Base-by-base conservation (phyloP, 2,329 filamentous ascomycete genomes). In the Aspergillus oerlinghausenensis region DNA sequence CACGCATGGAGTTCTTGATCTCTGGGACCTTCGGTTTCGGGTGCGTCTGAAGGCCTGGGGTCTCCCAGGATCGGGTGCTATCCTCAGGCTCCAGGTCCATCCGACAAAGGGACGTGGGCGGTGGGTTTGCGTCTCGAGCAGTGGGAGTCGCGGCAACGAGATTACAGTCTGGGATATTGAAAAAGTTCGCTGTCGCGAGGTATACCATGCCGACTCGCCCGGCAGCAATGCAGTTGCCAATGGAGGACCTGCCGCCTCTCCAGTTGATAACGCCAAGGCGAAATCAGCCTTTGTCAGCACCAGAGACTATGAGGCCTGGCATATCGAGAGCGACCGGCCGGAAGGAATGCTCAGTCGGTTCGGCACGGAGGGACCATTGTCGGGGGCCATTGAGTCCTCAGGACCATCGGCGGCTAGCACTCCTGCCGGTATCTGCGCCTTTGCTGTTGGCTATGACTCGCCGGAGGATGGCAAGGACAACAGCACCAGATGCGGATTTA, bases 1-100 rank as follows among this genome's bases (percentile, higher is more conserved):
- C 0, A 90, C 91, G 0, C 92, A 97, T 70, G 94, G 95, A 38
- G 88, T 97, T 28, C 79, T 99, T 7, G 89, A 96, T 69, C 82
- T 99, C 1, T 99, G 94, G 94, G 94, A 99, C 73, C 80, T 99
- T 43, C 88, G 94, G n/a, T 99, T 99, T 80, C 88, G 86, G 63
- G 84, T 97, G 65, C 85, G 91, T 23, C 79, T 97, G 25, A 92
- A 90, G 71, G 89, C 88, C 14, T 97, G 92, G 91, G 91, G 91
- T 1, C 83, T 97, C 28, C 86, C 90, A 0, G 90, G 89, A 23
- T 89, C 89, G 58, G 86, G 88, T 1, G 81, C 90, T 19, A 90
- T 97, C 60, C 88, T 93, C 65, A 84, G 91, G 32, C 80, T 99
- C 17, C 82, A 85, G 55, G 79, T 96, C 0, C 91, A 96, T 67